Evolutionary conservation across 106 monocot genomes (phyloP).

Genomic region (Ottelia alismoides): DNA sequence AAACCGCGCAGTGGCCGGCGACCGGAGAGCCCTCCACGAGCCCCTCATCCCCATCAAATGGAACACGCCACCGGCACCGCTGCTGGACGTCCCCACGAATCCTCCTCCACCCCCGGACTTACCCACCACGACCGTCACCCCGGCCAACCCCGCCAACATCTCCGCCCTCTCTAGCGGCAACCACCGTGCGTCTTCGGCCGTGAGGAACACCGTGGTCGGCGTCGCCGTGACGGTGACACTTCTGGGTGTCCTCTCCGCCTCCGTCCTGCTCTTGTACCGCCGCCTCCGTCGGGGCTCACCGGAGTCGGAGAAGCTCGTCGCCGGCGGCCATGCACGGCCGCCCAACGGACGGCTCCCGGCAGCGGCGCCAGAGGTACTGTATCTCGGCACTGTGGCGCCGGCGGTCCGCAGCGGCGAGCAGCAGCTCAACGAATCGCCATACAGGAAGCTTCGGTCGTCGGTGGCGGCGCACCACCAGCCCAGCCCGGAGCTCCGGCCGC

Average conservation of each 20-base stretch:
- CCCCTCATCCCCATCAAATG: constrained; percentile 33
- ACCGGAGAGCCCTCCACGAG: constrained; percentile 28
- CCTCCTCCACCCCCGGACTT: constrained; percentile 6
- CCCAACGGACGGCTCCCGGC: not conserved
- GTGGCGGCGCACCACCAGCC: constrained; percentile 9
- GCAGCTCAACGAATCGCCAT: constrained; percentile 2
- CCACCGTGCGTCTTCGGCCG: not conserved
- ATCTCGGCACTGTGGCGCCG: constrained; percentile 16
- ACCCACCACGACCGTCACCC: constrained; percentile 2
- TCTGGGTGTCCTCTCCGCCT: not conserved
- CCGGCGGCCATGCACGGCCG: not conserved
- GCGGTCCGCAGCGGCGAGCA: not conserved
- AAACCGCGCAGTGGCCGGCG: not conserved
- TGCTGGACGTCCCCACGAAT: not conserved
- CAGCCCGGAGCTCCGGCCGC: constrained; percentile 33
- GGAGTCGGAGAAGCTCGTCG: constrained; percentile 3
- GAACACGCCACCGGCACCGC: constrained; percentile 15
- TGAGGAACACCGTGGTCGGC: constrained; percentile 1
- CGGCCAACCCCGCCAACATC: constrained; percentile 4
- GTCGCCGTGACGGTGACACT: constrained; percentile 8
- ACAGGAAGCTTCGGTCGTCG: constrained; percentile 10
- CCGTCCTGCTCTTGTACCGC: constrained; percentile 3
- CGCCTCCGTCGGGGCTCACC: not conserved
- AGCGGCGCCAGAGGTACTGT: constrained; percentile 1
- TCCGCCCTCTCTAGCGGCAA: not conserved